Evolutionary conservation across 108 stramenopile genomes (phyloP).

Genomic region (Pseudonitzschia multiseries): DNA sequence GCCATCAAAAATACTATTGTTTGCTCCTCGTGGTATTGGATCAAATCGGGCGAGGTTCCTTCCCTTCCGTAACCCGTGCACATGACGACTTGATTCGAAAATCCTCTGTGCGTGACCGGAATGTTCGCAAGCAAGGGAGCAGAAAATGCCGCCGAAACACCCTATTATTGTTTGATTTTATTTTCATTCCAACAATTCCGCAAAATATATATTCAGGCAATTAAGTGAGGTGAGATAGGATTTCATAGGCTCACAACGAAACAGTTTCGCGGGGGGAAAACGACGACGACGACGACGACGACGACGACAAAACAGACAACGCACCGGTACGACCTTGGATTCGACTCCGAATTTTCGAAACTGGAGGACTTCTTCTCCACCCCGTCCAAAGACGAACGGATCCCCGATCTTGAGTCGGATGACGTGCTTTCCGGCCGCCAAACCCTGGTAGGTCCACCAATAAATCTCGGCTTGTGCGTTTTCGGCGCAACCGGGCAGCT

Average conservation of each 20-base stretch:
- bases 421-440: slow-evolving; percentile 82
- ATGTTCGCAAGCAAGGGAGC: slow-evolving; percentile 94
- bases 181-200: no score
- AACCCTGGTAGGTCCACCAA: slow-evolving; percentile 83
- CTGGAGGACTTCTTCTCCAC: slow-evolving; percentile 94
- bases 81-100: slow-evolving; percentile 93
- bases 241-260: no score
- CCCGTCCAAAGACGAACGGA: slow-evolving; percentile 97
- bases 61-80: slow-evolving; percentile 90
- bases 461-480: slow-evolving; percentile 94
- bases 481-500: slow-evolving; percentile 93
- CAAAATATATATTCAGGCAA: background rate
- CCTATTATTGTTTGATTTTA: slow-evolving; percentile 40
- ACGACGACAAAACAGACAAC: slow-evolving; percentile 20
- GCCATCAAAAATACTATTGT: slow-evolving; percentile 92
- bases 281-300: slow-evolving; percentile 7
- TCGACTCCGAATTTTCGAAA: slow-evolving; percentile 88
- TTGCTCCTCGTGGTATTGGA: slow-evolving; percentile 82
- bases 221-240: background rate
- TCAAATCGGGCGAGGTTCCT: slow-evolving; percentile 79
- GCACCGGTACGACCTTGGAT: slow-evolving; percentile 70
- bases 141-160: slow-evolving; percentile 92
- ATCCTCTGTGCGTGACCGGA: slow-evolving; percentile 96
- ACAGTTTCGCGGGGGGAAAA: no score
- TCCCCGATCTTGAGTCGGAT: slow-evolving; percentile 98